Evolutionary conservation across 495 filamentous ascomycete genomes (phyloP).

Genomic region (Aspergillus affinis): DNA sequence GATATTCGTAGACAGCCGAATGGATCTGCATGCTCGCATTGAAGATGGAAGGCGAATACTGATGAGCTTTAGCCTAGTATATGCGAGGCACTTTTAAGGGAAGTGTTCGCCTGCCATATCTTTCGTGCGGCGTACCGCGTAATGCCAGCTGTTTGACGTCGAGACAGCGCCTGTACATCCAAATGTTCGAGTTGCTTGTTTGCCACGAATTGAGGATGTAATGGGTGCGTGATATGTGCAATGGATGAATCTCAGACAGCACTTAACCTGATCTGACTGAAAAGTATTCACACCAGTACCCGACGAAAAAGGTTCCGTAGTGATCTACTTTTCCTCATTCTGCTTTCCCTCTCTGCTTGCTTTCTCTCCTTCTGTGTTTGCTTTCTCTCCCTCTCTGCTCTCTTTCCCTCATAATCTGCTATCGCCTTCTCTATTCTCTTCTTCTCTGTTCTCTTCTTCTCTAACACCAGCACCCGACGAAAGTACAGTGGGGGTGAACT

Average conservation of each 20-base stretch:
- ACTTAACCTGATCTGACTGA: not conserved
- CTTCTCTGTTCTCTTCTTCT: no score
- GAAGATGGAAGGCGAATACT: not conserved
- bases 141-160: not conserved
- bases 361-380: conserved; percentile 37
- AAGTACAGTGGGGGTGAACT: no score
- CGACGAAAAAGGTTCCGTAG: not conserved
- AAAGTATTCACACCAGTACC: not conserved
- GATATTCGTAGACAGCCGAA: no score
- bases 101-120: not conserved
- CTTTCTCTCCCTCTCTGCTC: no score
- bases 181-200: not conserved
- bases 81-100: not conserved
- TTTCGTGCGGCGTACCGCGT: not conserved
- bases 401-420: no score
- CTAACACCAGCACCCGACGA: no score
- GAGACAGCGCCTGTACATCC: not conserved
- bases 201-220: not conserved
- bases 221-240: not conserved
- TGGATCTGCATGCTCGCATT: not conserved
- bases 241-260: not conserved
- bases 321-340: not conserved
- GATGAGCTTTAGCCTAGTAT: not conserved
- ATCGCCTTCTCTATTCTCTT: no score
- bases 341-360: conserved; percentile 13